Conservation (phyloP, 768 basidiomycete species). For the Pisolithus tinctorius region DNA sequence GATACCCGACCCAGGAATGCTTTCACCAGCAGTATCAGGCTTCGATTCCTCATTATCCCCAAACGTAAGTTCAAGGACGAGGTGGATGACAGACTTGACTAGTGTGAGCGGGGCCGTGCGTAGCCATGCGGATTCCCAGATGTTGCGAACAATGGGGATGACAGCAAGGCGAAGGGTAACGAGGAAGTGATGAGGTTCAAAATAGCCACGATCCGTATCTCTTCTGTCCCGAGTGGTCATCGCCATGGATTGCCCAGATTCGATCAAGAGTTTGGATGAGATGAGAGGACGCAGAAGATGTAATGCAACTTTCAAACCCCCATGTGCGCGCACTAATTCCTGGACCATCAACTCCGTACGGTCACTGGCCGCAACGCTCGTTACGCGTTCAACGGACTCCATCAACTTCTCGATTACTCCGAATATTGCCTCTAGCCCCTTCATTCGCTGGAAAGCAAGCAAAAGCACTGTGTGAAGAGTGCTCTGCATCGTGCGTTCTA, state of each 20-base stretch:
- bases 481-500: conserved; percentile 71
- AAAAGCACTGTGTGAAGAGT: conserved; percentile 81
- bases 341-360: conserved; percentile 52
- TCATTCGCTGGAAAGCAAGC: conserved; percentile 60
- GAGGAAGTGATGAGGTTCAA: conserved; percentile 83
- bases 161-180: conserved; percentile 69
- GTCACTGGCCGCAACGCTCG: conserved; percentile 44
- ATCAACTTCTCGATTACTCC: conserved; percentile 50
- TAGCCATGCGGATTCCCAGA: conserved; percentile 88
- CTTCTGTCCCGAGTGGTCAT: conserved; percentile 71
- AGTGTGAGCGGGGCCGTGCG: conserved; percentile 66
- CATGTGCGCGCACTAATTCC: conserved; percentile 69
- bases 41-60: conserved; percentile 74
- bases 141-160: conserved; percentile 55
- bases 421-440: conserved; percentile 67
- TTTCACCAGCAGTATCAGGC: conserved; percentile 35
- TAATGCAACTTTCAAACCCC: conserved; percentile 75
- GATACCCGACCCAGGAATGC: conserved; percentile 23
- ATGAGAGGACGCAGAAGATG: conserved; percentile 71
- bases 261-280: conserved; percentile 73
- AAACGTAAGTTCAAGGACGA: conserved; percentile 73
- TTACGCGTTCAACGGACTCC: conserved; percentile 48
- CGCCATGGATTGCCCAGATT: conserved; percentile 75
- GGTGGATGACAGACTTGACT: conserved; percentile 67
- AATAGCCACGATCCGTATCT: conserved; percentile 70